Conservation (phyloP, 2,329 filamentous ascomycete species). For the Gnomoniopsis sp. region DNA sequence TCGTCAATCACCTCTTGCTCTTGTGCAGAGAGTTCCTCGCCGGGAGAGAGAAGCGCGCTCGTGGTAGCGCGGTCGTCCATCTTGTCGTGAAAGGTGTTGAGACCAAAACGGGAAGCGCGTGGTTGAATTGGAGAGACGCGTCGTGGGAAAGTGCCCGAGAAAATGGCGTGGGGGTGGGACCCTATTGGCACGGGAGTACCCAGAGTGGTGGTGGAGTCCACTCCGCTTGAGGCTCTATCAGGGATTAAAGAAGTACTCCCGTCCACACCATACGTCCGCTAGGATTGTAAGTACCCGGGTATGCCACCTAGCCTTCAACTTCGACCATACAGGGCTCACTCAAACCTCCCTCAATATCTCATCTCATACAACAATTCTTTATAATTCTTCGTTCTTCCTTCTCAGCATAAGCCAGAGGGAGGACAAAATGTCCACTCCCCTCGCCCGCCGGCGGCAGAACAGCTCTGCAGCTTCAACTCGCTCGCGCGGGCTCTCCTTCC, state of each 20-base stretch:
- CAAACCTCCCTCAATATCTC: not conserved
- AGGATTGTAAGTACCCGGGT: not conserved
- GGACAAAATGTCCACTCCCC: constrained; percentile 33
- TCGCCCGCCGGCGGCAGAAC: constrained; percentile 42
- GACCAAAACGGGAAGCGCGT: not conserved
- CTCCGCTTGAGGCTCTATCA: not conserved
- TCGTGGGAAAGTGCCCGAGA: constrained; percentile 1
- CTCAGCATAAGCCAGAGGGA: too few species aligned
- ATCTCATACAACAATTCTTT: not conserved
- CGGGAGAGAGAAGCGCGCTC: constrained; percentile 32
- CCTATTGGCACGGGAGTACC: not conserved
- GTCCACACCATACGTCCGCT: not conserved
- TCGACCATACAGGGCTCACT: not conserved
- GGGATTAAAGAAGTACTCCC: not conserved
- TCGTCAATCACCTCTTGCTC: constrained; percentile 96
- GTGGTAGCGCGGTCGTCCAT: constrained; percentile 19
- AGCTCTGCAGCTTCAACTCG: constrained; percentile 36
- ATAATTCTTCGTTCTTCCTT: too few species aligned
- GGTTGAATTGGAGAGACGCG: constrained; percentile 6
- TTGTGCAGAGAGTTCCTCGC: constrained; percentile 66
- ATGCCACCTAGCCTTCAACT: not conserved
- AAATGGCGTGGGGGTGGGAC: too few species aligned
- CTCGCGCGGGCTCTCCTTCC: constrained; percentile 36
- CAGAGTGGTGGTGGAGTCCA: not conserved
- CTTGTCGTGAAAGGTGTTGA: not conserved